phyloP scores from a whole-genome alignment of 441 rosid genomes.

The Manihot esculenta region DNA sequence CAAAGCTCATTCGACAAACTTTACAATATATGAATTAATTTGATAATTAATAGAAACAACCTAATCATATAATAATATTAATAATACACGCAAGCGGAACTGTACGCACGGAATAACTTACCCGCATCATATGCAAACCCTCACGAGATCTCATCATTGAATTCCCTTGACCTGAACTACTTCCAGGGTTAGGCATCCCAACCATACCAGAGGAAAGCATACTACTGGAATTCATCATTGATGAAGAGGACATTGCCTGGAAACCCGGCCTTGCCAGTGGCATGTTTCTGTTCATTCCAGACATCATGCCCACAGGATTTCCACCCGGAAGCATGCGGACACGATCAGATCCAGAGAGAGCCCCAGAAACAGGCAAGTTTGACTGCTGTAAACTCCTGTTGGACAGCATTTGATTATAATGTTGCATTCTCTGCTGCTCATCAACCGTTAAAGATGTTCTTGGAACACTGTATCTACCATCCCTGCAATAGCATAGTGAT shows the following conservation, averaged over 20 bases:
- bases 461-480: constrained; percentile 70
- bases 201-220: constrained; percentile 71
- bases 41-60: constrained; percentile 1
- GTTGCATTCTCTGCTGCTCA: constrained; percentile 84
- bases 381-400: constrained; percentile 74
- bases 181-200: constrained; percentile 66
- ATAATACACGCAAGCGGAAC: not conserved
- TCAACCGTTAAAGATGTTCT: constrained; percentile 72
- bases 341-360: constrained; percentile 69
- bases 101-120: constrained; percentile 29
- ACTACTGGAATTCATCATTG: constrained; percentile 61
- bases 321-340: constrained; percentile 67
- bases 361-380: constrained; percentile 67
- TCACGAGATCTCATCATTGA: constrained; percentile 83
- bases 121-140: constrained; percentile 73
- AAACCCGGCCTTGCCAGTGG: constrained; percentile 77
- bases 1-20: constrained; percentile 1
- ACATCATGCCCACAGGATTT: constrained; percentile 67
- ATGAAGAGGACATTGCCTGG: constrained; percentile 73
- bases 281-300: constrained; percentile 71
- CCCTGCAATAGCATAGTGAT: constrained; percentile 44
- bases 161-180: constrained; percentile 69
- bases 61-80: not conserved
- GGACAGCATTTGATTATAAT: constrained; percentile 64
- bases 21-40: not conserved